Base-by-base conservation (phyloP, 1,284 basidiomycete genomes). In the Vanrija pseudolonga region DNA sequence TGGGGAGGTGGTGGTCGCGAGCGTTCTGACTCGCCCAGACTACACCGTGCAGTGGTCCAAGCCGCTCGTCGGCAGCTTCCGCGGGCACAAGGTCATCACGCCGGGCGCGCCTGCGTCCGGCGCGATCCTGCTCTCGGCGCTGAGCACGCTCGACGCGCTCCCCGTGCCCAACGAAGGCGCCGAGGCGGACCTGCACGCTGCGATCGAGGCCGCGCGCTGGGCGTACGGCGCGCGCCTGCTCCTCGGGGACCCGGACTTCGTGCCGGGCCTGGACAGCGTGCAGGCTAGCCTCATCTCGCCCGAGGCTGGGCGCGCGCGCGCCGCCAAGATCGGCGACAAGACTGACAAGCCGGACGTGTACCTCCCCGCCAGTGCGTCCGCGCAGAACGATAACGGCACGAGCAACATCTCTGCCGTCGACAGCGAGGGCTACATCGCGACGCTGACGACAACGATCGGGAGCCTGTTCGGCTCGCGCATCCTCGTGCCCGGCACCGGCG, bases 381-480 rank as follows among this genome's bases (percentile, higher is more conserved):
- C 40, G 40, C 9, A 20, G 14, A 42, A n/a, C 37, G 57, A 59
- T 24, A 19, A 56, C 23, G 74, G 74, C 12, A 75, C 74, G 9
- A 69, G 67, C 8, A 68, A 73, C 44, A 71, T 76, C 50, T 68
- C 70, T 4, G 66, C 62, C 1, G 66, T 69, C 12, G 74, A 74
- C 53, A 58, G 54, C n/a, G 42, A 43, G 12, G 73, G 73, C 0
- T 47, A 68, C 18, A 63, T 71, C 17, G 59, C 71, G 38, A 68
- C 66, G 5, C 51, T 75, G 23, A 75, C 73, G 0, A 74, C 73
- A 1, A 73, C 73, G 9, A 63, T 76, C 19, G 71, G 70, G 24
- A 60, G 67, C 39, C 59, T 58, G 32, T 76, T 64, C 62, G 73
- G 69, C 15, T 67, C 65, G 14, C 57, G 61, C 28, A 74, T 76